Percentiles rank a stretch among this genome's conserved stretches.
phyloP scores from a whole-genome alignment of 495 filamentous ascomycete genomes.

The Clohesyomyces aquaticus region DNA sequence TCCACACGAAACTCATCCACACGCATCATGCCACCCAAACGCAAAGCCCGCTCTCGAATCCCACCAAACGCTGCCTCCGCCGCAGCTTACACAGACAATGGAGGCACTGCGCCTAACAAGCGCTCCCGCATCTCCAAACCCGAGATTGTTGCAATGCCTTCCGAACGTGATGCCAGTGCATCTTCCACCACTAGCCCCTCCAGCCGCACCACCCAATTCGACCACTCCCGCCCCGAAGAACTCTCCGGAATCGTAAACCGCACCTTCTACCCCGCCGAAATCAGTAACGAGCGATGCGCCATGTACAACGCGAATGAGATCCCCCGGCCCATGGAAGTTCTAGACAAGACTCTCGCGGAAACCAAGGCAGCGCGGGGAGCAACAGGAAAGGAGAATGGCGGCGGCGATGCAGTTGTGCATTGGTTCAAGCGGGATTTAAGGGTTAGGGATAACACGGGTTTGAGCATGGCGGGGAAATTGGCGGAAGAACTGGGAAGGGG shows the following conservation, averaged over 20 bases:
- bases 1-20: neutral
- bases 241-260: conserved; percentile 51
- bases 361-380: conserved; percentile 39
- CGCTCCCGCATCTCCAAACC: conserved; percentile 28
- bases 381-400: conserved; percentile 42
- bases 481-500: conserved; percentile 64
- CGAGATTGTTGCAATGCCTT: neutral
- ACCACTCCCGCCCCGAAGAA: conserved; percentile 44
- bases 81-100: conserved; percentile 23
- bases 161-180: neutral
- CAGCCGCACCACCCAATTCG: conserved; percentile 23
- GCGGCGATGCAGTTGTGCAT: conserved; percentile 73
- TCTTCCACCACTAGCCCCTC: neutral
- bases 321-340: conserved; percentile 64
- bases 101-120: conserved; percentile 32
- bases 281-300: conserved; percentile 73
- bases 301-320: conserved; percentile 70
- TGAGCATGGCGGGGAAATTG: conserved; percentile 66
- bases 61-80: conserved; percentile 28
- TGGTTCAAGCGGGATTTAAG: conserved; percentile 91
- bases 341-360: conserved; percentile 39
- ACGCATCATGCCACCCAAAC: conserved; percentile 32
- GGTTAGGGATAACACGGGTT: conserved; percentile 70
- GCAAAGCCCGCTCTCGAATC: conserved; percentile 17
- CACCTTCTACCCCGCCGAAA: conserved; percentile 82